phyloP scores from a whole-genome alignment of 257 asterid genomes.

The Euphrasia confusa region DNA sequence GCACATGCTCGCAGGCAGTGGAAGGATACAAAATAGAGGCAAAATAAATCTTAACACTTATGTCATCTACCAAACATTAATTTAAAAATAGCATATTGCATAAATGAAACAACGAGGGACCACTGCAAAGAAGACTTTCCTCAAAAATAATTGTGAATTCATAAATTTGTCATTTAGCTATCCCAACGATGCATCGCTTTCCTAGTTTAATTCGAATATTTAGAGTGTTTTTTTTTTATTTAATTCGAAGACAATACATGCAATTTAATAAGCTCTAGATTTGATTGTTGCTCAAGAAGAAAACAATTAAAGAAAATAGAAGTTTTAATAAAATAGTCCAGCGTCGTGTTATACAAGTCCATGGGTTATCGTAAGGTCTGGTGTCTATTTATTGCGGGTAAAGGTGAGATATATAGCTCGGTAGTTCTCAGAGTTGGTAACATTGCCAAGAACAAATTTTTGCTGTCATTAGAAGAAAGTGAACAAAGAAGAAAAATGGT shows the following conservation, averaged over 20 bases:
- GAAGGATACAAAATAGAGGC: constrained; percentile 21
- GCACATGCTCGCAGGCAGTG: constrained; percentile 35
- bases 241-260: no score
- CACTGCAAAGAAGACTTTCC: constrained; percentile 24
- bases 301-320: background rate
- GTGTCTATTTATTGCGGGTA: constrained; percentile 15
- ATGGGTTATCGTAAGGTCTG: background rate
- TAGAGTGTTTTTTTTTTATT: no score
- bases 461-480: background rate
- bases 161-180: constrained; percentile 23
- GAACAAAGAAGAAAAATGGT: background rate
- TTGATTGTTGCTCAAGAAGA: background rate
- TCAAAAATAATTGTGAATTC: constrained; percentile 13
- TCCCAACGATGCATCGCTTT: constrained; percentile 14
- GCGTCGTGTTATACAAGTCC: background rate
- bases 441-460: background rate
- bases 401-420: background rate
- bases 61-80: constrained; percentile 30
- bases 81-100: constrained; percentile 26
- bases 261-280: background rate
- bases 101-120: constrained; percentile 29
- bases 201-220: background rate
- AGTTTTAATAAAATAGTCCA: background rate
- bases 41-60: constrained; percentile 21
- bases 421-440: background rate